Evolutionary conservation across 2,329 filamentous ascomycete genomes (phyloP).

Genomic region (Clonostachys rhizophaga): DNA sequence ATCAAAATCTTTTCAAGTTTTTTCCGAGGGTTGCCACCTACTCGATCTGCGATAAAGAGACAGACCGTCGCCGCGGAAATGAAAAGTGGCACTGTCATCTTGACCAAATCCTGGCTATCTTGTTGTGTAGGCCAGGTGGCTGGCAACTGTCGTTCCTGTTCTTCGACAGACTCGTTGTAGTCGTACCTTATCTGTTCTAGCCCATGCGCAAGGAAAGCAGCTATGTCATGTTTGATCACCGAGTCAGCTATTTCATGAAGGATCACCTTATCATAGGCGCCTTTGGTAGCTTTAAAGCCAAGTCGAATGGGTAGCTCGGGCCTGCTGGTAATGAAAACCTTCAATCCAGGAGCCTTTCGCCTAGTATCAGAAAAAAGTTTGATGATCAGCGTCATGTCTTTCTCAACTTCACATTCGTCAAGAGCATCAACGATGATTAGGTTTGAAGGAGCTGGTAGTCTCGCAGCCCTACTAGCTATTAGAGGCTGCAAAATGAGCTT

Average conservation of each 20-base stretch:
- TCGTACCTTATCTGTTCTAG: slow-evolving; percentile 17
- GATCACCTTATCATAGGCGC: slow-evolving; percentile 20
- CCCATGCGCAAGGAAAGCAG: slow-evolving; percentile 17
- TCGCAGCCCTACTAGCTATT: not conserved
- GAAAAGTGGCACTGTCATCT: slow-evolving; percentile 20
- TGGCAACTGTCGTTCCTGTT: slow-evolving; percentile 2
- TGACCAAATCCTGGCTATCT: slow-evolving; percentile 8
- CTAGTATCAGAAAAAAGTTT: slow-evolving; percentile 1
- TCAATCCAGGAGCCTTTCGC: slow-evolving; percentile 7
- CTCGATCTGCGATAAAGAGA: slow-evolving; percentile 3
- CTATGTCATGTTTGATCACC: slow-evolving; percentile 25
- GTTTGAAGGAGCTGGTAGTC: not conserved
- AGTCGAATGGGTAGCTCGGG: slow-evolving; percentile 26
- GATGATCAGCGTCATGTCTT: not conserved
- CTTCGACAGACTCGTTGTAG: slow-evolving; percentile 7
- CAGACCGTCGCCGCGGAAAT: slow-evolving; percentile 21
- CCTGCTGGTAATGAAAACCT: slow-evolving; percentile 31
- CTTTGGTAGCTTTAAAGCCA: slow-evolving; percentile 20
- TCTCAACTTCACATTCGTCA: not conserved
- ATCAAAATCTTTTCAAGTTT: slow-evolving; percentile 13
- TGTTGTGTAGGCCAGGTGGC: slow-evolving; percentile 3
- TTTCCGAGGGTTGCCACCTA: slow-evolving; percentile 6
- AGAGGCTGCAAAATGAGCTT: not conserved
- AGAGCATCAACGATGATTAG: not conserved
- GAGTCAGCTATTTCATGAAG: slow-evolving; percentile 22